These are phyloP conservation scores for Sungouiozyma intestinalis DNA, from an alignment of 805 yeast species.

Conservation along the genomic window DNA sequence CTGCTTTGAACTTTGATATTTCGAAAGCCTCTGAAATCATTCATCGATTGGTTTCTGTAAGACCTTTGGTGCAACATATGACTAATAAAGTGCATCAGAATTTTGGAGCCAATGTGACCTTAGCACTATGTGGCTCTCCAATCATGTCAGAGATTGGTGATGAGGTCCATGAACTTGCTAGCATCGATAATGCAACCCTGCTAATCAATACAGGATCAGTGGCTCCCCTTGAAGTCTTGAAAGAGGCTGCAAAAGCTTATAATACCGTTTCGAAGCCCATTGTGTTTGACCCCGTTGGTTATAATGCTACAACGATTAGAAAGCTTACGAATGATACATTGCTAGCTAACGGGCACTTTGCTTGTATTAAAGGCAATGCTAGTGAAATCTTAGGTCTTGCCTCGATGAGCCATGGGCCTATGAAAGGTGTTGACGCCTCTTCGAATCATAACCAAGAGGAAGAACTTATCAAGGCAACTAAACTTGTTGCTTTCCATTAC, in stretches of 20 bases:
- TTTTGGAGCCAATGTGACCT: slow-evolving; percentile 75
- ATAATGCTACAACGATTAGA: slow-evolving; percentile 66
- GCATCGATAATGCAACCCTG: slow-evolving; percentile 42
- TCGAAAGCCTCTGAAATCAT: slow-evolving; percentile 10
- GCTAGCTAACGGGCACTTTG: slow-evolving; percentile 45
- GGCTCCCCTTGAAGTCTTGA: slow-evolving; percentile 35
- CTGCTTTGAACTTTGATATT: neutral
- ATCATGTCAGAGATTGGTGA: slow-evolving; percentile 68
- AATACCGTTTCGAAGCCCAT: slow-evolving; percentile 48
- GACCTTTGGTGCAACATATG: slow-evolving; percentile 75
- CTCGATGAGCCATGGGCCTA: slow-evolving; percentile 32
- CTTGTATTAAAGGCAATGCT: slow-evolving; percentile 74
- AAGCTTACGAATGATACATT: slow-evolving; percentile 37
- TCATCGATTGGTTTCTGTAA: slow-evolving; percentile 16
- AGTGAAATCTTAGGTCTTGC: slow-evolving; percentile 68
- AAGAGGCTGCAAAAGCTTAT: slow-evolving; percentile 47
- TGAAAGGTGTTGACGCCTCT: slow-evolving; percentile 67
- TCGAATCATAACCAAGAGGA: slow-evolving; percentile 16
- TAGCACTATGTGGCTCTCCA: slow-evolving; percentile 81
- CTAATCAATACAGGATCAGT: slow-evolving; percentile 73
- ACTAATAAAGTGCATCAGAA: slow-evolving; percentile 85
- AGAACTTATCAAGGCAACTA: slow-evolving; percentile 33
- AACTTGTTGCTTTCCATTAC: slow-evolving; percentile 38
- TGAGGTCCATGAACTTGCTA: slow-evolving; percentile 61
- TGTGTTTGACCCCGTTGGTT: slow-evolving; percentile 88